Evolutionary conservation across 2,329 filamentous ascomycete genomes (phyloP), one percentile per base, ranked within the genome.

Genomic region (Penicillium janthinellum): DNA sequence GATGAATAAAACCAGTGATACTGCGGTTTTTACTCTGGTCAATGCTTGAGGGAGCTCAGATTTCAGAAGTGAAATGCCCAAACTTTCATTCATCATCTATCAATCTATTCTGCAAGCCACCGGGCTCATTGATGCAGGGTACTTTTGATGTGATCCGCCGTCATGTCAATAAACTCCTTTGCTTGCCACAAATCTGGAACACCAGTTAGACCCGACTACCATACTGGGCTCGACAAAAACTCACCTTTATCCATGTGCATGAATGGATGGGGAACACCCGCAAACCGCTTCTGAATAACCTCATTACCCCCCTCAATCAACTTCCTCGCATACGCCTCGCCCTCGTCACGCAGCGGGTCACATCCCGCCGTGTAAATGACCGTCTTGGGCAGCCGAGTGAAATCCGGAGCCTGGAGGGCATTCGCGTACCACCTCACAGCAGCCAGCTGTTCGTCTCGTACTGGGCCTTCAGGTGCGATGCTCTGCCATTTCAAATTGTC

Each of bases 301-400:
- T 80, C 75, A 59, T 78, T 78, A 1, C 81, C 81, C n/a, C 72
- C 69, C 60, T 78, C 74, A 10, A 79, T 68, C 57, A 83, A 64
- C 63, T 76, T 73, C 62, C 68, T 67, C 0, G 72, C 81, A 60
- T 83, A 83, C 0, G 76, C 76, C 68, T 83, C 81, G 2, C 80
- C 81, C 64, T 83, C 81, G 63, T 83, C 81, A 2, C 81, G 72
- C 55, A 83, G 64, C 1, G 79, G 78, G 62, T 82, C 81, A 37
- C 77, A 77, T 0, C 76, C 76, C 1, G 78, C 79, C 6, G 78
- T 80, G 64, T 75, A 79, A 41, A 80, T 74, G 28, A 79, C 71
- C 1, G 78, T 80, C 56, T 70, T 73, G 22, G 75, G 60, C 11
- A 81, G 65, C n/a, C 54, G 38, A 1, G 62, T 69, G 58, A 75